phyloP scores from a whole-genome alignment of 257 asterid genomes.

The Voacanga thouarsii region DNA sequence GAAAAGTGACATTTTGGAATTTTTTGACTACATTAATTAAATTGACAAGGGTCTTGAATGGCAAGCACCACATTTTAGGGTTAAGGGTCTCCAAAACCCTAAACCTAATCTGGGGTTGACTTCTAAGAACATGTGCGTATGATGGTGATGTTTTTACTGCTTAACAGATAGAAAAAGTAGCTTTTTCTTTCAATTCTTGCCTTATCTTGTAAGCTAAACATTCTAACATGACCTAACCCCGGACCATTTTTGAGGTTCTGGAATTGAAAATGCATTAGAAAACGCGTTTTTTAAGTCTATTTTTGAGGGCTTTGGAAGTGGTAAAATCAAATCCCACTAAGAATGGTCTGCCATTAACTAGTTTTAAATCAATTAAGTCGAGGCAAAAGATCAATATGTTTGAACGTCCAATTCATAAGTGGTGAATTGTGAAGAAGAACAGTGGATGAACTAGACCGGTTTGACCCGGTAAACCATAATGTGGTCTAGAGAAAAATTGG shows the following conservation, averaged over 20 bases:
- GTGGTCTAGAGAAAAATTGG: background rate
- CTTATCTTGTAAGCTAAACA: slow-evolving; percentile 9
- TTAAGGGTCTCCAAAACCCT: slow-evolving; percentile 3
- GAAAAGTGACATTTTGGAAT: slow-evolving; percentile 1
- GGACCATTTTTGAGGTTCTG: background rate
- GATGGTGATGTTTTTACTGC: background rate
- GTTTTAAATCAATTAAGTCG: no score
- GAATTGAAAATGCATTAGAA: background rate
- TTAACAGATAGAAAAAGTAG: background rate
- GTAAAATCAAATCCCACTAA: slow-evolving; percentile 18
- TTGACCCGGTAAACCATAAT: background rate
- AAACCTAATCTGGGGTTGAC: background rate
- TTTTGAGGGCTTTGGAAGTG: slow-evolving; percentile 14
- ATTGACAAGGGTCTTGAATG: background rate
- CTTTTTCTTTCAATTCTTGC: background rate
- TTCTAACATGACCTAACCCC: background rate
- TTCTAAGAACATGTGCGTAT: background rate
- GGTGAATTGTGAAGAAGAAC: background rate
- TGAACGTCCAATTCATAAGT: background rate
- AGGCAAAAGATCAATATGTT: background rate
- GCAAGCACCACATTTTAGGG: background rate
- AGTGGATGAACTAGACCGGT: background rate
- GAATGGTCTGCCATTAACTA: slow-evolving; percentile 21
- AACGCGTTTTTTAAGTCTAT: slow-evolving; percentile 8
- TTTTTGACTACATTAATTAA: background rate